Evolutionary conservation across 2,329 filamentous ascomycete genomes (phyloP).

Genomic region (Tetracladium maxilliforme): DNA sequence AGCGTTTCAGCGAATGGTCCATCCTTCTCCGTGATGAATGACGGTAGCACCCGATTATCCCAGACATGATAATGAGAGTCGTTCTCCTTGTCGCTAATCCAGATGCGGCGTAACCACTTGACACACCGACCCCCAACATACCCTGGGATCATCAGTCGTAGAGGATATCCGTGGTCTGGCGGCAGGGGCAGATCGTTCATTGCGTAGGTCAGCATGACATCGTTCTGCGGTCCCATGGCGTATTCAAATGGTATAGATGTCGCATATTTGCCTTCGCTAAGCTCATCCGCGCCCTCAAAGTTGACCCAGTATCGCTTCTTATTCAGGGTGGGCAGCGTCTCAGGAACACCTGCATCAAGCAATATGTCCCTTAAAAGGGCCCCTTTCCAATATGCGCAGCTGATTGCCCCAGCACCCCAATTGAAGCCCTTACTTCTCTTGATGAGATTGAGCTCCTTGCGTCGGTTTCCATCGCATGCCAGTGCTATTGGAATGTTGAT

Average conservation of each 20-base stretch:
- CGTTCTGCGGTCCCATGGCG: conserved; percentile 28
- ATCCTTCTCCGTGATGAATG: conserved; percentile 30
- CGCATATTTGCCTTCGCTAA: conserved; percentile 29
- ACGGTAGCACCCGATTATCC: conserved; percentile 31
- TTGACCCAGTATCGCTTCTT: conserved; percentile 24
- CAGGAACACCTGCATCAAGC: conserved; percentile 19
- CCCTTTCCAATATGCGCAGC: conserved; percentile 35
- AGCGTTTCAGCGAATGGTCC: conserved; percentile 28
- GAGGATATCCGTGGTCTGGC: conserved; percentile 28
- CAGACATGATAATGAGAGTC: conserved; percentile 31
- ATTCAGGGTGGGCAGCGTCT: conserved; percentile 5
- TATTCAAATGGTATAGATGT: conserved; percentile 31
- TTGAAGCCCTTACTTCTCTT: conserved; percentile 29
- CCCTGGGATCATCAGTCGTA: conserved; percentile 24
- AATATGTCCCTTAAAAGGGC: conserved; percentile 27
- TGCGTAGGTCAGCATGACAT: conserved; percentile 29
- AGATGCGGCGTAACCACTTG: conserved; percentile 29
- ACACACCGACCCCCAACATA: conserved; percentile 26
- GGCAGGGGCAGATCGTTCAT: conserved; percentile 29
- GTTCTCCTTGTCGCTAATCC: conserved; percentile 24
- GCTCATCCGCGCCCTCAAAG: conserved; percentile 31
- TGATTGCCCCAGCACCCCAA: conserved; percentile 27
- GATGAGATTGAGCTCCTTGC: conserved; percentile 33
- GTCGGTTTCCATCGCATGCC: conserved; percentile 32
- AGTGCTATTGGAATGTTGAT: conserved; percentile 32